A percentile compares a stretch with the other conserved stretches of the same genome.
Evolutionary conservation across 805 yeast species (phyloP).

Genomic region (Metschnikowia lochheadii): DNA sequence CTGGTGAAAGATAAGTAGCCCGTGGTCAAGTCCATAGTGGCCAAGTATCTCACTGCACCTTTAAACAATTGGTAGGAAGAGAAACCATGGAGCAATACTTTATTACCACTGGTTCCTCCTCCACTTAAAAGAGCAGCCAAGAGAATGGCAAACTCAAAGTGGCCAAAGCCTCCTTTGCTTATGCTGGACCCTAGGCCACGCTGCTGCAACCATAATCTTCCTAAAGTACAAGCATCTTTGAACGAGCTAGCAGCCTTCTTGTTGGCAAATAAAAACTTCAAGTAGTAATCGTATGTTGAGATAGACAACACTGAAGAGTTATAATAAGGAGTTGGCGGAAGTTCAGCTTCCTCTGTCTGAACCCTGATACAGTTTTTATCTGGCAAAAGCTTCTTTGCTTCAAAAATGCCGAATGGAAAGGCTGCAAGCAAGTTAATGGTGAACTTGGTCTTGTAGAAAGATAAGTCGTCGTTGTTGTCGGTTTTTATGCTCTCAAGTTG

Average conservation of each 20-base stretch:
- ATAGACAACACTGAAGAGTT: slow-evolving; percentile 76
- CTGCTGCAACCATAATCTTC: slow-evolving; percentile 86
- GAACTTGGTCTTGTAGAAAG: slow-evolving; percentile 63
- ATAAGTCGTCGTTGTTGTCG: slow-evolving; percentile 46
- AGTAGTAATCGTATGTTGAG: slow-evolving; percentile 61
- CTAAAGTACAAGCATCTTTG: slow-evolving; percentile 81
- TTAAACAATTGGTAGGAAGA: slow-evolving; percentile 92
- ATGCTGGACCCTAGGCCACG: slow-evolving; percentile 69
- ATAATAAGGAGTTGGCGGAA: slow-evolving; percentile 82
- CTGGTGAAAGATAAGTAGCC: slow-evolving; percentile 72
- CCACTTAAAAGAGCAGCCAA: slow-evolving; percentile 82
- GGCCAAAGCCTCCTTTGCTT: slow-evolving; percentile 81
- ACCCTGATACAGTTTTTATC: slow-evolving; percentile 80
- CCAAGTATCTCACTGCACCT: slow-evolving; percentile 77
- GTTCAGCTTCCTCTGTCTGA: slow-evolving; percentile 39
- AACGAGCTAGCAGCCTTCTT: slow-evolving; percentile 76
- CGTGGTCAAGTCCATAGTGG: slow-evolving; percentile 63
- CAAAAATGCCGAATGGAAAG: slow-evolving; percentile 67
- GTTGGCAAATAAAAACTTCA: slow-evolving; percentile 71
- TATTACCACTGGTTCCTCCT: slow-evolving; percentile 72
- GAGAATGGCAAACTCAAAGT: slow-evolving; percentile 79
- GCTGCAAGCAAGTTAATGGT: slow-evolving; percentile 70
- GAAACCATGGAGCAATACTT: slow-evolving; percentile 77
- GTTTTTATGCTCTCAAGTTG: slow-evolving; percentile 54
- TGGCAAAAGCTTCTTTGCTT: slow-evolving; percentile 69